A percentile compares a stretch with the other conserved stretches of the same genome.
Evolutionary conservation across 208 protist species (phyloP).

Genomic region (Trypanosoma avium): DNA sequence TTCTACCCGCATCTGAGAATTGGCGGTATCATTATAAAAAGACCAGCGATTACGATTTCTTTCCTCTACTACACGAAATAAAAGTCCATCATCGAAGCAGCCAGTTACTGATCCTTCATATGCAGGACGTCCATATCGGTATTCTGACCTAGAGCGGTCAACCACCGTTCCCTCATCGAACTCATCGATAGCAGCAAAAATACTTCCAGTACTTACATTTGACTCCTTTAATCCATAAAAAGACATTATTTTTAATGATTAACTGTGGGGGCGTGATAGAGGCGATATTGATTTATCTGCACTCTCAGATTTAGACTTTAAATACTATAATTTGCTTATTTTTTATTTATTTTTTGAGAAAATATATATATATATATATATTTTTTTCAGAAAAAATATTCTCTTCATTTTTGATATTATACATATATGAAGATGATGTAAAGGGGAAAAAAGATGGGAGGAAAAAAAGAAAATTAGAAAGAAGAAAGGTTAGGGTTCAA

Average conservation of each 20-base stretch:
- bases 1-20: constrained; percentile 75
- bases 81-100: constrained; percentile 69
- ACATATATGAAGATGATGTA: no score
- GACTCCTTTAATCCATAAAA: constrained; percentile 19
- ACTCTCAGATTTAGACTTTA: no score
- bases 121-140: constrained; percentile 29
- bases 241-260: background rate
- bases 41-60: constrained; percentile 65
- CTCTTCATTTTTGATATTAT: no score
- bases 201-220: background rate
- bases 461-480: no score
- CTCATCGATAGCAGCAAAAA: constrained; percentile 58
- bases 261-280: no score
- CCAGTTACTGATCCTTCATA: constrained; percentile 48
- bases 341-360: no score
- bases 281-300: no score
- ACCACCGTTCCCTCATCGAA: constrained; percentile 68
- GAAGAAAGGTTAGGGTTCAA: no score
- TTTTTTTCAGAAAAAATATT: no score
- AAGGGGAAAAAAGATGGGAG: no score
- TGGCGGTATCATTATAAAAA: constrained; percentile 84
- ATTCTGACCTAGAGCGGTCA: constrained; percentile 22
- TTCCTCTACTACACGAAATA: constrained; percentile 73
- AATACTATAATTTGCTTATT: constrained; percentile 1
- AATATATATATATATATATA: no score